Evolutionary conservation across 2,329 filamentous ascomycete species (phyloP), one percentile per base, ranked within the genome.

Genomic region (Ophiostoma pallidulum): DNA sequence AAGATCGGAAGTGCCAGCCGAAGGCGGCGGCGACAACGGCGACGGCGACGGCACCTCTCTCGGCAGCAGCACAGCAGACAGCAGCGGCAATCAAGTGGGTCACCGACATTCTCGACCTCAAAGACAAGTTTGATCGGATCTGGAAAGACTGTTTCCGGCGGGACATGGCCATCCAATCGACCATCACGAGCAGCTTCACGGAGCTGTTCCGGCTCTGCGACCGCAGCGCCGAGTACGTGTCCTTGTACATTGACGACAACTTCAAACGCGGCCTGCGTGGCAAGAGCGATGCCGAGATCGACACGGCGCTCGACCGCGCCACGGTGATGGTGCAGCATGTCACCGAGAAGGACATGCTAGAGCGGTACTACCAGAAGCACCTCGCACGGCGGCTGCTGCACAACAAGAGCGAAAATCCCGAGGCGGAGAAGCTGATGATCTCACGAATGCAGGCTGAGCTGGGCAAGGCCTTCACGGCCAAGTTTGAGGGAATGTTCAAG

Each of bases 341-440:
- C 32, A 79, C 82, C 47, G 91, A 97, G 59, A 92, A 91, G 66
- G 92, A 98, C 62, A 74, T 94, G 56, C 96, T 98, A 59, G 91
- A 98, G 68, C 80, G 86, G 4, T 98, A 98, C 65, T 97, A 98
- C 71, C 95, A 97, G 71, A 94, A 94, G 62, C 92, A 98, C 66
- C 75, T 98, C 20, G 91, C 87, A 38, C 84, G 87, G 51, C 81
- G 92, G 44, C 70, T 98, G 36, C 72, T 98, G 16, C 86, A 92
- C 67, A 86, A 84, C 61, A 94, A 92, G 58, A 91, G 88, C 0
- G 83, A 94, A 56, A 94, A 86, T 61, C 83, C 87, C 54, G 91
- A 96, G 59, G 87, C 89, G 1, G 92, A 98, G 66, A 90, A 91
- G 62, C 84, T 92, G 59, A 94, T 98, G 78, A 92, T 98, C 45